Evolutionary conservation across 495 filamentous ascomycete genomes (phyloP).

Genomic region (Hypoxylon intermedium): DNA sequence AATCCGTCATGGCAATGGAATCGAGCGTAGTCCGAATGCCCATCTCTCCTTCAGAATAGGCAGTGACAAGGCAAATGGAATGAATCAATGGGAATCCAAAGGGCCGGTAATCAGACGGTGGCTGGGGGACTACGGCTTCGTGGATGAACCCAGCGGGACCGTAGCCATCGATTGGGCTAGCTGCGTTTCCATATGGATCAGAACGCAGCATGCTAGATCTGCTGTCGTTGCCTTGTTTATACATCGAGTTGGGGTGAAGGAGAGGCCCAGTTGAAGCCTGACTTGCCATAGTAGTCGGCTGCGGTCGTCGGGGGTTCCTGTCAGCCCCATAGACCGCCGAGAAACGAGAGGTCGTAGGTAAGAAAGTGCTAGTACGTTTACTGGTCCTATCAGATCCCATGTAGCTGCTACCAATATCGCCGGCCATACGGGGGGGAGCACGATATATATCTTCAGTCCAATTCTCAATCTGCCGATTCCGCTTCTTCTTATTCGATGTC

Average conservation of each 20-base stretch:
- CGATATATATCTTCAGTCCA: conserved; percentile 98
- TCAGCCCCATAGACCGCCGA: conserved; percentile 84
- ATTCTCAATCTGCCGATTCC: conserved; percentile 94
- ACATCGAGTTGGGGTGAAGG: conserved; percentile 73
- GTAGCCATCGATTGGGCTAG: conserved; percentile 70
- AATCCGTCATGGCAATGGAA: conserved; percentile 96
- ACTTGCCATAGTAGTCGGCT: conserved; percentile 94
- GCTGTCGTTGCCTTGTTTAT: conserved; percentile 76
- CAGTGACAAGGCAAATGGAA: conserved; percentile 91
- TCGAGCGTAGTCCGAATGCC: conserved; percentile 93
- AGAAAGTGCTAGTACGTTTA: conserved; percentile 82
- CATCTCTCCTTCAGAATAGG: conserved; percentile 95
- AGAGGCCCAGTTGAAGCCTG: conserved; percentile 85
- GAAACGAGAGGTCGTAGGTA: conserved; percentile 89
- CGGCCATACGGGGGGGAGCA: conserved; percentile 76
- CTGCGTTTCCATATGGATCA: conserved; percentile 58
- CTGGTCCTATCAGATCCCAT: conserved; percentile 69
- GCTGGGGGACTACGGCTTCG: conserved; percentile 93
- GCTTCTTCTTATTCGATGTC: conserved; percentile 73
- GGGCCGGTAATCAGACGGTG: conserved; percentile 95
- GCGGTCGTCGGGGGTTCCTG: conserved; percentile 59
- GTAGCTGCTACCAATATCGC: conserved; percentile 67
- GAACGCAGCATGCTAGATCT: conserved; percentile 59
- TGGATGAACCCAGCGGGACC: conserved; percentile 96
- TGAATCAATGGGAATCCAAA: conserved; percentile 96